Conservation (phyloP, 345 rosid species). For the Salix brachista region DNA sequence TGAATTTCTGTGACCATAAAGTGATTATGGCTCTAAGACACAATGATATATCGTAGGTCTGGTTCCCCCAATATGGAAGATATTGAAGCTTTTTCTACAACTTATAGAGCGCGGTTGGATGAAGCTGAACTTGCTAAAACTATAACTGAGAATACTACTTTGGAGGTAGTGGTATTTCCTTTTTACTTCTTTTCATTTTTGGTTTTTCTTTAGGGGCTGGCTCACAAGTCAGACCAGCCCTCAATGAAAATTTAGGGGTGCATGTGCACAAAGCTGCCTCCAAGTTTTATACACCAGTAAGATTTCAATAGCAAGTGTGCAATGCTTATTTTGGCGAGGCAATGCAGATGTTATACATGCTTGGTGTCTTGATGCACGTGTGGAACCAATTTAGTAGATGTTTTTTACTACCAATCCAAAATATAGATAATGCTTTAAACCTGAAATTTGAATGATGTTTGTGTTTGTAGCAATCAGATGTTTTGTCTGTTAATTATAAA, state of each 20-base stretch:
- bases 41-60: slow-evolving; percentile 32
- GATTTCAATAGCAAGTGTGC: neutral
- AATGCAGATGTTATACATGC: neutral
- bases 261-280: neutral
- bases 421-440: neutral
- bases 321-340: neutral
- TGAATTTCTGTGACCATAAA: too few relatives aligned
- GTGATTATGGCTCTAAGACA: slow-evolving; percentile 12
- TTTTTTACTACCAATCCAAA: neutral
- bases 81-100: slow-evolving; percentile 60
- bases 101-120: slow-evolving; percentile 56
- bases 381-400: slow-evolving; percentile 1
- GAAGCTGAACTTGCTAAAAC: slow-evolving; percentile 68
- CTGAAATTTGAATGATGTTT: slow-evolving; percentile 8
- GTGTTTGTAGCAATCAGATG: neutral
- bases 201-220: too few relatives aligned
- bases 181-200: too few relatives aligned
- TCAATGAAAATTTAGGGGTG: too few relatives aligned
- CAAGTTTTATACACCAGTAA: neutral
- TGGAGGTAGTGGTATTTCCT: slow-evolving; percentile 53
- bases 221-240: too few relatives aligned
- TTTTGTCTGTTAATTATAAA: neutral
- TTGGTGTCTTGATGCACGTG: neutral
- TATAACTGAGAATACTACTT: slow-evolving; percentile 51
- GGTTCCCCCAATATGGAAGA: slow-evolving; percentile 83